phyloP scores from a whole-genome alignment of 2,329 filamentous ascomycete species.

The Aspergillus carbonarius region DNA sequence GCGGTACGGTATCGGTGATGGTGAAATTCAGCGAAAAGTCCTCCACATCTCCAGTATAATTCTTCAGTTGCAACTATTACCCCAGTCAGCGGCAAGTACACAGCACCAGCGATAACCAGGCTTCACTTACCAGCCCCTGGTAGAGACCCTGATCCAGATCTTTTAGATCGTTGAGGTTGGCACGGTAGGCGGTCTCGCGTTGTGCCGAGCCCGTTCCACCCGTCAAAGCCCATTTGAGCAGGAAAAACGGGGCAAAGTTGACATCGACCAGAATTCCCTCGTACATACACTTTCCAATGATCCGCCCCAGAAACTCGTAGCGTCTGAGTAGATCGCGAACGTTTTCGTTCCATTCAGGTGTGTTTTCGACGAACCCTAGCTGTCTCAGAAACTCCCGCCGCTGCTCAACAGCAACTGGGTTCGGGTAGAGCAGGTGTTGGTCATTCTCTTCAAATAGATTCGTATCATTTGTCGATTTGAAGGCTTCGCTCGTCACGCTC shows the following conservation, averaged over 20 bases:
- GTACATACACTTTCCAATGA: constrained; percentile 95
- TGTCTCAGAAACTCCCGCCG: constrained; percentile 58
- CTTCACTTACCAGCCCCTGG: constrained; percentile 66
- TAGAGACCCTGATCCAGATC: constrained; percentile 91
- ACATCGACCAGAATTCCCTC: constrained; percentile 95
- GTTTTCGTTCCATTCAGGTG: constrained; percentile 56
- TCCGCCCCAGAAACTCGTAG: constrained; percentile 88
- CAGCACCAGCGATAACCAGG: neutral
- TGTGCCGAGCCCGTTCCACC: constrained; percentile 63
- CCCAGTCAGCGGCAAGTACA: constrained; percentile 1
- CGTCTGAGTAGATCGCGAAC: constrained; percentile 65
- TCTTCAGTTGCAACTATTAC: constrained; percentile 67
- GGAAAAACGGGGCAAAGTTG: constrained; percentile 90
- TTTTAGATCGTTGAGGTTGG: constrained; percentile 90
- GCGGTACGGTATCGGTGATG: constrained; percentile 66
- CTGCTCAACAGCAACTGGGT: constrained; percentile 74
- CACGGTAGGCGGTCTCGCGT: constrained; percentile 72
- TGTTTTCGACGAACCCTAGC: constrained; percentile 53
- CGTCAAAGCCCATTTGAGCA: constrained; percentile 88
- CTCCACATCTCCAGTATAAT: constrained; percentile 75
- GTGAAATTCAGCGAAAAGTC: constrained; percentile 87
- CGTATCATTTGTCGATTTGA: constrained; percentile 59
- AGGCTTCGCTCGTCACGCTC: constrained; percentile 82
- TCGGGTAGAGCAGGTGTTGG: constrained; percentile 84
- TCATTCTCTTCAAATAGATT: constrained; percentile 80